phyloP scores from a whole-genome alignment of 2,329 filamentous ascomycete genomes.

The Fusarium xyrophilum region DNA sequence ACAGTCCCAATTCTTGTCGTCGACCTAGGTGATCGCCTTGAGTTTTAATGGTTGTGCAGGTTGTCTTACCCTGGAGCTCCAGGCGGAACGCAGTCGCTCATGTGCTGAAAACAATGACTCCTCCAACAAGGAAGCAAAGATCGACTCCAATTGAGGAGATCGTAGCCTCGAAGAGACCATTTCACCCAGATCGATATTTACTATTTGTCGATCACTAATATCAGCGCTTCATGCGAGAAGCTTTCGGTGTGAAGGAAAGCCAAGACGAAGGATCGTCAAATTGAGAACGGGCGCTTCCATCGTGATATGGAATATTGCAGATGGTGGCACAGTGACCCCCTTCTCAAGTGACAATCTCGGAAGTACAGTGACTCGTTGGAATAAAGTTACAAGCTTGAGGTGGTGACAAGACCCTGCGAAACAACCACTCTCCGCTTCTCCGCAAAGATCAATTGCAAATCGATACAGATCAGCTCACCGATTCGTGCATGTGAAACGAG shows the following conservation, averaged over 20 bases:
- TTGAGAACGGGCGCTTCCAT: neutral
- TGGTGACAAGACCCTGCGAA: constrained; percentile 1
- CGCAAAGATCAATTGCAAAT: neutral
- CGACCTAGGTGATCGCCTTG: neutral
- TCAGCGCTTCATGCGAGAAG: neutral
- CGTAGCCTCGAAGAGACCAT: neutral
- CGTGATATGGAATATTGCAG: neutral
- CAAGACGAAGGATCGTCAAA: neutral
- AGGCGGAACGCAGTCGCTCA: neutral
- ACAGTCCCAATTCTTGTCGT: neutral
- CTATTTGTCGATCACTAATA: neutral
- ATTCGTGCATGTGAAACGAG: constrained; percentile 12
- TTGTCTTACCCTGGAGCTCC: neutral
- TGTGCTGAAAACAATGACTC: neutral
- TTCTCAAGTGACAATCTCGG: neutral
- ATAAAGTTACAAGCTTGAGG: constrained; percentile 10
- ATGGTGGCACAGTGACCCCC: neutral
- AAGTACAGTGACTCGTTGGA: constrained; percentile 6
- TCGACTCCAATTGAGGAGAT: neutral
- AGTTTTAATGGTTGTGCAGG: neutral
- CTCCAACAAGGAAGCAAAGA: neutral
- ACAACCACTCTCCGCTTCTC: neutral
- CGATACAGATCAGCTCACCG: neutral
- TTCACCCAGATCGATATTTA: neutral
- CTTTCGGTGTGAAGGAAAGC: neutral